Evolutionary conservation across 2,329 filamentous ascomycete species (phyloP).

Genomic region (Penicillium sp.): DNA sequence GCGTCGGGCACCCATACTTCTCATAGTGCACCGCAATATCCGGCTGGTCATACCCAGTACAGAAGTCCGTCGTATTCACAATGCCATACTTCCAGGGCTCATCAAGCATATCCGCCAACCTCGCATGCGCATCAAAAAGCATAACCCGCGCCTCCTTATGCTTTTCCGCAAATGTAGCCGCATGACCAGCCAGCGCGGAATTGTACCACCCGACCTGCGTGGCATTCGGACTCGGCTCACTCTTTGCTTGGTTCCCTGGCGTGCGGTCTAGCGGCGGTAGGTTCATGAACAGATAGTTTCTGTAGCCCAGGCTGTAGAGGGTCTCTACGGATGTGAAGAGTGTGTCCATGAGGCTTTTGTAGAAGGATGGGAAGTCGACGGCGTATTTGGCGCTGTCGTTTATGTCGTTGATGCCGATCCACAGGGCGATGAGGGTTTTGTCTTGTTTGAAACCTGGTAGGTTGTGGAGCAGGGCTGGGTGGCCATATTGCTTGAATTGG

Average conservation of each 20-base stretch:
- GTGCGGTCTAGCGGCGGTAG: conserved; percentile 52
- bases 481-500: conserved; percentile 49
- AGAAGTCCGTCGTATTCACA: conserved; percentile 48
- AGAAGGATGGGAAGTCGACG: conserved; percentile 47
- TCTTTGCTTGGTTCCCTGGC: conserved; percentile 34
- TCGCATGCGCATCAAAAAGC: conserved; percentile 47
- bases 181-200: conserved; percentile 36
- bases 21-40: conserved; percentile 45
- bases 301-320: conserved; percentile 46
- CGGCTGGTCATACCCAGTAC: conserved; percentile 46
- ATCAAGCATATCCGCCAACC: conserved; percentile 46
- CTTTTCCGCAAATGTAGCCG: conserved; percentile 31
- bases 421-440: conserved; percentile 49
- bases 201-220: conserved; percentile 50
- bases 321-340: conserved; percentile 44
- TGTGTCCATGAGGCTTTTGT: conserved; percentile 42
- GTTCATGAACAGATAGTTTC: conserved; percentile 51
- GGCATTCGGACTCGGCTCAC: conserved; percentile 44
- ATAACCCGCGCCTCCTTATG: conserved; percentile 39
- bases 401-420: conserved; percentile 60
- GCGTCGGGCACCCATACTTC: conserved; percentile 46
- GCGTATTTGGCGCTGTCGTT: conserved; percentile 48
- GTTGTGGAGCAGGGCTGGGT: conserved; percentile 39
- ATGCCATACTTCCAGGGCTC: conserved; percentile 44
- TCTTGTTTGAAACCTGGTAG: conserved; percentile 31